Evolutionary conservation across 768 basidiomycete genomes (phyloP), one percentile per base, ranked within the genome.

Genomic region (Cyclocybe aegerita): DNA sequence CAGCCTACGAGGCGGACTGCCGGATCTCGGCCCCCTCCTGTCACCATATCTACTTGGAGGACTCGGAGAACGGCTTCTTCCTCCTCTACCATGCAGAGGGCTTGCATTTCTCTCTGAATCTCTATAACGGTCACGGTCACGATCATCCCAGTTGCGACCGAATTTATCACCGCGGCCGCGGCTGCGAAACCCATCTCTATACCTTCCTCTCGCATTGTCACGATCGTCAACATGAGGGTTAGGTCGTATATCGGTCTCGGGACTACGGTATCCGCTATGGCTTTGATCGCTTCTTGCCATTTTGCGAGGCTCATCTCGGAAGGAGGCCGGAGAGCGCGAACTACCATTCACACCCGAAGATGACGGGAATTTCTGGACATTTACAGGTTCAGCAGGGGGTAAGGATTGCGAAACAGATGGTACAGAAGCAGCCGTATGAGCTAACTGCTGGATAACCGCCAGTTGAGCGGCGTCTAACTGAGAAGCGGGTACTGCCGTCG

Each of bases 381-480:
- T 67, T 63, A 65, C 63, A 62, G 52, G 58, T 43, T 63, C 61
- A 48, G 61, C 54, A 53, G 57, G 49, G 55, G 63, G 46, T 68
- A 64, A 58, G 46, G 64, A 50, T 59, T 70, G 63, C 51, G 66
- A 57, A 52, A 64, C 58, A 68, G 68, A 59, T 56, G 63, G 57
- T 58, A 65, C 60, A 58, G 65, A 55, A 64, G 65, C 57, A 64
- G 85, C 80, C 59, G 80, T 79, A 60, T 83, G 81, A 46, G 88
- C 77, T 64, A 92, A 77, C 64, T 90, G 89, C 63, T 90, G 88
- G 60, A 93, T 72, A 57, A 89, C 72, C 42, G 86, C 83, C 48
- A 92, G 70, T 63, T 87, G 86, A 53, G 74, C 69, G 45, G 78
- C 67, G 54, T 81, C 79, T 59, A 81, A 69, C 49, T 64, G 64